Evolutionary conservation across 495 filamentous ascomycete species (phyloP).

Genomic region (Penicillium desertorum): DNA sequence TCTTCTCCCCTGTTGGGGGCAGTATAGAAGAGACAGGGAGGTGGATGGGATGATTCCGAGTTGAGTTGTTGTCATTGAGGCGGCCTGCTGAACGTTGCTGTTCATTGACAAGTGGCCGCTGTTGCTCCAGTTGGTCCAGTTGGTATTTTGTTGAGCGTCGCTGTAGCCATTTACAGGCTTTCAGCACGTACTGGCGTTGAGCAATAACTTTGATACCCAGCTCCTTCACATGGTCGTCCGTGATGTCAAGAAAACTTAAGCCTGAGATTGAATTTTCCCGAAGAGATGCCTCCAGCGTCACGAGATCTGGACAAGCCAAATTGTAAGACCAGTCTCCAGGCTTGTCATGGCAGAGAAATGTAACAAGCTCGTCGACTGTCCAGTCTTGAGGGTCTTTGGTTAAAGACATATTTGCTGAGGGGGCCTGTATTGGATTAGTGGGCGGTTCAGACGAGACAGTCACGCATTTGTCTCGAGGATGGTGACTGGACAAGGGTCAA

Average conservation of each 20-base stretch:
- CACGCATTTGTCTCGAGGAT: background rate
- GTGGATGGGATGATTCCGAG: background rate
- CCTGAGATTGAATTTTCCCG: conserved; percentile 62
- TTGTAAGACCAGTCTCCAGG: conserved; percentile 43
- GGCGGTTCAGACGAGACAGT: background rate
- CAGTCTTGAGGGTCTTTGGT: conserved; percentile 64
- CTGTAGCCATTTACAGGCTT: conserved; percentile 49
- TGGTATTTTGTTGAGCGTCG: conserved; percentile 42
- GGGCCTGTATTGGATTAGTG: conserved; percentile 10
- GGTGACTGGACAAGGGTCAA: background rate
- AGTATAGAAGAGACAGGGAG: no score
- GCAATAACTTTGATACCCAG: conserved; percentile 50
- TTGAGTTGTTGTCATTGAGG: background rate
- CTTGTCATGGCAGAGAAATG: conserved; percentile 57
- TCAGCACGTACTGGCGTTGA: conserved; percentile 44
- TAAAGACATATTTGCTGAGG: conserved; percentile 17
- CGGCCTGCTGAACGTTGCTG: background rate
- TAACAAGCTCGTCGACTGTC: conserved; percentile 63
- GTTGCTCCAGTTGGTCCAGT: background rate
- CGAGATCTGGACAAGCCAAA: conserved; percentile 50
- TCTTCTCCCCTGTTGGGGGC: no score
- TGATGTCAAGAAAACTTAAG: conserved; percentile 53
- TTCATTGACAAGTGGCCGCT: background rate
- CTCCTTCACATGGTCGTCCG: conserved; percentile 47
- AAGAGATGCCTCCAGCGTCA: conserved; percentile 51